Evolutionary conservation across 139 green algal species (phyloP), one percentile per base, ranked within the genome.

Genomic region (Closterium sp.): DNA sequence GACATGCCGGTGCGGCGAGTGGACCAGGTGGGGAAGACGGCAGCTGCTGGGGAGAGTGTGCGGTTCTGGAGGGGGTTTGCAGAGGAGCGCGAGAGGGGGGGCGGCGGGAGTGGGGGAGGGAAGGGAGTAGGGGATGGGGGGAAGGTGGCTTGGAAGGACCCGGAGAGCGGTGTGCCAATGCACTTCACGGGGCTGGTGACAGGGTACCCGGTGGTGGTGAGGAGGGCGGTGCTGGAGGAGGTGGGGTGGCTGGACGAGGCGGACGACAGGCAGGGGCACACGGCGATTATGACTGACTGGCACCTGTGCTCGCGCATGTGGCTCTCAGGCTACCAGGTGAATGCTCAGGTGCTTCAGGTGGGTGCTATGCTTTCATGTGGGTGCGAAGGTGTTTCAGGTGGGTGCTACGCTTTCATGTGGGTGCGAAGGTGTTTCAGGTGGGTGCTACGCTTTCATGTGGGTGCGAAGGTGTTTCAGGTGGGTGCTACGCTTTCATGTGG

Each of bases 101-200:
- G 55, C 4, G 6, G 4, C 4, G 36, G 4, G 4, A 55, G 36
- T 55, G 36, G 36, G 36, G 36, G 36, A 55, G 36, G 36, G 36
- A 55, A 6, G 4, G 36, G 36, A 19, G 55, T 16, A 76, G 55
- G 0, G 55, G 55, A 76, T 16, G 55, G 55, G 25, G 55, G 55
- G 16, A 19, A 76, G 55, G 55, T 76, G 55, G 55, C 16, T 16
- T 76, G 55, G 83, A 86, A 12, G 83, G 83, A 86, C 83, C 83
- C 83, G 0, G 83, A 86, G 83, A 86, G 21, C 3, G 83, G 83
- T 0, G 83, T 86, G 83, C 19, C n/a, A 23, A 86, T 86, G 83
- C 83, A 86, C n/a, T 86, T 86, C 83, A 86, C 83, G n/a, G 83
- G 83, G 83, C 30, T 86, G 83, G 83, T 86, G 25, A 86, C n/a